Evolutionary conservation across 306 rosid genomes (phyloP), one percentile per base, ranked within the genome.

Genomic region (Biancaea sappan): DNA sequence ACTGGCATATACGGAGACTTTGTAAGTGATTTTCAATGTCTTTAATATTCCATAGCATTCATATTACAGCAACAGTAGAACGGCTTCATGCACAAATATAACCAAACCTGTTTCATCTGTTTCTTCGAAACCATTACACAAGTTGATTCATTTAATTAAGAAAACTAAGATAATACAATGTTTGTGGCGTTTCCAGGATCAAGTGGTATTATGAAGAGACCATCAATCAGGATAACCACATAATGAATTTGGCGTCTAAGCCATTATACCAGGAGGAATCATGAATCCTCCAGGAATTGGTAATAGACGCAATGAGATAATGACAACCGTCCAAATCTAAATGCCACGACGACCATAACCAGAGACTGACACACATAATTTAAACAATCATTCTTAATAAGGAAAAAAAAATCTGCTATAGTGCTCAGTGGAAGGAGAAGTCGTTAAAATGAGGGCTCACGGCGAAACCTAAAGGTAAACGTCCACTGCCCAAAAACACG

Each of bases 391-490:
- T 57, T 1, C 14, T 3, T 21, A 52, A 14, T 13, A 15, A 59
- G 43, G 8, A 15, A 6, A 3, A 15, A 0, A 9, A 2, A 5
- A 0, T 3, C 8, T 2, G 28, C 1, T n/a, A n/a, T n/a, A 19
- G 65, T 67, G 92, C 98, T 93, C 98, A 93, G 98, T 68, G 96
- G 98, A 93, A 93, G 98, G 98, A 93, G 98, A 93, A 93, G 98
- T 93, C 98, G 92, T 89, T 87, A 19, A 1, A 6, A 12, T 34
- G 44, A 3, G 22, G 81, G 98, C 89, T 91, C 98, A 91, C 98
- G 98, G 98, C 85, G 77, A 77, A 79, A 74, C 84, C 83, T 28
- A 0, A 6, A 0, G 73, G 82, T 14, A 31, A 31, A 37, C 73
- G 90, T 79, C 98, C 98, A 89, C 98, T 94, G 81, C 98, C 90